These are phyloP conservation scores for Leishmania arabica DNA, from an alignment of 208 protist species.

Conservation along the genomic window DNA sequence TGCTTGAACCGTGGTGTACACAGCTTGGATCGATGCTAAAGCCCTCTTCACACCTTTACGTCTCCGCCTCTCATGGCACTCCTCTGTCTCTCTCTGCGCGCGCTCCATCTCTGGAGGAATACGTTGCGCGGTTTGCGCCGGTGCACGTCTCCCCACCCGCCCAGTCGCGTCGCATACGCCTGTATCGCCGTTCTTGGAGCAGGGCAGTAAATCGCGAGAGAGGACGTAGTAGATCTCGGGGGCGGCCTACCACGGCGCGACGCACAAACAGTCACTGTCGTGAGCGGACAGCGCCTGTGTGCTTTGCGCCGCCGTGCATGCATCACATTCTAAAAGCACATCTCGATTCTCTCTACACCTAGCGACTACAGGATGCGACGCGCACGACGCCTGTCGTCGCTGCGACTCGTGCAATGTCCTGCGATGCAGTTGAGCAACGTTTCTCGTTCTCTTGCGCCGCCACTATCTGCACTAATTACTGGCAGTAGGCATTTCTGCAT, in stretches of 20 bases:
- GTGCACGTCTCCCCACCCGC: too few relatives aligned
- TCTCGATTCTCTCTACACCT: background rate
- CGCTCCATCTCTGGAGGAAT: background rate
- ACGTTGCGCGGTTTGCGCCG: background rate
- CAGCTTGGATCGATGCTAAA: background rate
- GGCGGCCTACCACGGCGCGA: background rate
- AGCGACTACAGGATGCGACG: background rate
- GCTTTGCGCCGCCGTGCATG: background rate
- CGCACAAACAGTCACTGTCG: background rate
- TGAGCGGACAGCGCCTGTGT: too few relatives aligned
- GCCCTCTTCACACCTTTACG: background rate
- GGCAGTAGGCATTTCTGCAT: background rate
- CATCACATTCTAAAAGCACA: background rate
- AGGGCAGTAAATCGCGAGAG: background rate
- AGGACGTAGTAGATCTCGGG: background rate
- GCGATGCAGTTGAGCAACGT: background rate
- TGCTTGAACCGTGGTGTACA: background rate
- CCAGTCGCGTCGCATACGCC: too few relatives aligned
- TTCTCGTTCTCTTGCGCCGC: background rate
- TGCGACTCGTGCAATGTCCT: background rate
- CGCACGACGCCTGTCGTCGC: background rate
- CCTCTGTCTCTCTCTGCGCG: background rate
- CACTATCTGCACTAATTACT: background rate
- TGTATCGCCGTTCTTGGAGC: background rate
- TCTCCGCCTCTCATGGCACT: background rate